These are phyloP conservation scores for Geotrichum candidum DNA, from an alignment of 1,139 yeast species.

Conservation along the genomic window DNA sequence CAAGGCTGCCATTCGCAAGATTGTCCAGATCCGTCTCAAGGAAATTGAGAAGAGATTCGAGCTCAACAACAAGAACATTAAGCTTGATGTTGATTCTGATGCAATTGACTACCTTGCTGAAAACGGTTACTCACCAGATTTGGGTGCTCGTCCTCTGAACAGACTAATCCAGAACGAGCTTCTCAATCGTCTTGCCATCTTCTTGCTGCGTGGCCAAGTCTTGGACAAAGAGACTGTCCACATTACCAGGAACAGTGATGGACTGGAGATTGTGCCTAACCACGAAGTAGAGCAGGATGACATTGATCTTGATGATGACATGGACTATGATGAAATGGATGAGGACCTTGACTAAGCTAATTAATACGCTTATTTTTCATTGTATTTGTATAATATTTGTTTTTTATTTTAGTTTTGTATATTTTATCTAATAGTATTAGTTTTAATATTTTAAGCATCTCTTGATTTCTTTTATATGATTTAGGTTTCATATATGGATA, in stretches of 20 bases:
- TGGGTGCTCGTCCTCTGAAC: slow-evolving; percentile 97
- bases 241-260: slow-evolving; percentile 52
- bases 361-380: background rate
- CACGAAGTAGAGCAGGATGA: slow-evolving; percentile 45
- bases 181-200: slow-evolving; percentile 75
- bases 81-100: slow-evolving; percentile 59
- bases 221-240: slow-evolving; percentile 78
- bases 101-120: slow-evolving; percentile 69
- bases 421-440: background rate
- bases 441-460: background rate
- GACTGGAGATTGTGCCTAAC: slow-evolving; percentile 77
- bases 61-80: slow-evolving; percentile 70
- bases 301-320: slow-evolving; percentile 5
- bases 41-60: slow-evolving; percentile 85
- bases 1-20: slow-evolving; percentile 84
- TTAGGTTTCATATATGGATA: too few species aligned
- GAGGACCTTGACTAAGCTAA: slow-evolving; percentile 39
- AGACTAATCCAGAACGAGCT: slow-evolving; percentile 85
- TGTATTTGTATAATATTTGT: background rate
- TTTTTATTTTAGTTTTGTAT: background rate
- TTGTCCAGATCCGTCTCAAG: slow-evolving; percentile 72
- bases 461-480: too few species aligned
- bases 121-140: slow-evolving; percentile 84
- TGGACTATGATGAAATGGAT: slow-evolving; percentile 38
- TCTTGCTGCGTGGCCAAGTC: slow-evolving; percentile 79